These are phyloP conservation scores for Malassezia dermatis DNA, from an alignment of 1,284 basidiomycete genomes.

Conservation along the genomic window DNA sequence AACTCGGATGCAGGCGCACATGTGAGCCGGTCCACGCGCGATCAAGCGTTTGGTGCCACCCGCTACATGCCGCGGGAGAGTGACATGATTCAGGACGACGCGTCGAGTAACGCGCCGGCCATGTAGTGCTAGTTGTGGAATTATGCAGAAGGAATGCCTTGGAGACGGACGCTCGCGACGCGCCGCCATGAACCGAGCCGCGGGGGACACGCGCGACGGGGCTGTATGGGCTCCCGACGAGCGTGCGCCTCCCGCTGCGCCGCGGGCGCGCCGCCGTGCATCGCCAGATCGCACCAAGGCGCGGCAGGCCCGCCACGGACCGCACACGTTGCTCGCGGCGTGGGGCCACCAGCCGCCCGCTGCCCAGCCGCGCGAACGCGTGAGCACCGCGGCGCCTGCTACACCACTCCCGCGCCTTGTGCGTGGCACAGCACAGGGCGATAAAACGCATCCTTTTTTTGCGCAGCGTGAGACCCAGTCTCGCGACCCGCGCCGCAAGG, in stretches of 20 bases:
- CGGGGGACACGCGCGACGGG: background rate
- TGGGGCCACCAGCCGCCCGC: background rate
- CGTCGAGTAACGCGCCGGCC: conserved; percentile 1
- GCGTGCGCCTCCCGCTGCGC: background rate
- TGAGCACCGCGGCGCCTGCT: background rate
- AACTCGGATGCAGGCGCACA: background rate
- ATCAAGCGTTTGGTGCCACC: background rate
- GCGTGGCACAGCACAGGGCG: conserved; percentile 10
- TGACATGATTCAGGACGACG: conserved; percentile 6
- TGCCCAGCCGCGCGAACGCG: background rate
- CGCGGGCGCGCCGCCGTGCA: background rate
- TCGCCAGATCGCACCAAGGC: background rate
- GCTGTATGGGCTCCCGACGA: background rate
- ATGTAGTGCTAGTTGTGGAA: conserved; percentile 11
- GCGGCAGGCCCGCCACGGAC: background rate
- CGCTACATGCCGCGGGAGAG: background rate
- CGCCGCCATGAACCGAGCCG: background rate
- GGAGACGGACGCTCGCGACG: background rate
- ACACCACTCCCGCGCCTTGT: conserved; percentile 10
- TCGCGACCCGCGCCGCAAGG: background rate
- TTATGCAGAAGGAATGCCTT: background rate
- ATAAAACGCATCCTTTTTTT: conserved; percentile 13
- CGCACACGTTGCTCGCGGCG: background rate
- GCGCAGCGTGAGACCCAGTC: conserved; percentile 6
- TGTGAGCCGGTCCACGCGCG: background rate